Conservation (phyloP, 192 early-diverging fungal genomes). For the Jimgerdemannia flammicorona region DNA sequence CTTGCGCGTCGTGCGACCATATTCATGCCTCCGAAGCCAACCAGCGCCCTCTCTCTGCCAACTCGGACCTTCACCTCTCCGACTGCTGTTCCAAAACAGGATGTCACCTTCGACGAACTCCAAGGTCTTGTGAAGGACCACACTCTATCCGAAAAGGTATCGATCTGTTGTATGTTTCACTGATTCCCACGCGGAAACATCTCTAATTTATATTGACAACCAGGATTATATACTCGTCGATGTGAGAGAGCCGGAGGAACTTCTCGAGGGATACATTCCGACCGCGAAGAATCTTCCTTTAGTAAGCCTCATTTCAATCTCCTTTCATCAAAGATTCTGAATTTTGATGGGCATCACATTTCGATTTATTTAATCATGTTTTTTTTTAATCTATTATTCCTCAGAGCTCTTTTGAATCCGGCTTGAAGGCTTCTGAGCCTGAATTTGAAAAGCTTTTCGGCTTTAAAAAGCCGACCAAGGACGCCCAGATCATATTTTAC, state of each 20-base stretch:
- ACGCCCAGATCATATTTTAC: constrained; percentile 60
- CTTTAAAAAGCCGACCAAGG: constrained; percentile 51
- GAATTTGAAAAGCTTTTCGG: constrained; percentile 37
- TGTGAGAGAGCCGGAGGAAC: constrained; percentile 63
- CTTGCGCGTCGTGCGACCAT: neutral
- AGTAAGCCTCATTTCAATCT: constrained; percentile 49
- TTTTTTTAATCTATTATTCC: neutral
- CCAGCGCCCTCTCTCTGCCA: neutral
- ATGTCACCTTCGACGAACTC: neutral
- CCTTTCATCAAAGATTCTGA: constrained; percentile 12
- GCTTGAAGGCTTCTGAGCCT: constrained; percentile 7
- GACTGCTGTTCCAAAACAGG: neutral
- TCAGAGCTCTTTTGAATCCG: constrained; percentile 4
- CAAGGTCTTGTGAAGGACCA: neutral
- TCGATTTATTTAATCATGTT: too few species aligned
- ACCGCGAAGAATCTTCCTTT: constrained; percentile 65
- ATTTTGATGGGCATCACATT: too few species aligned
- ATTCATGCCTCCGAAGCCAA: neutral
- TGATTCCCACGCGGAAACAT: too few species aligned
- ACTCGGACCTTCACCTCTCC: neutral
- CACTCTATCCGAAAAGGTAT: neutral
- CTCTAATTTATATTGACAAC: neutral
- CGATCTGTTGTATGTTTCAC: neutral
- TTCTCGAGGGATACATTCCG: constrained; percentile 57
- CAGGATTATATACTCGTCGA: constrained; percentile 47